Evolutionary conservation across 768 basidiomycete species (phyloP).

Genomic region (Gloeophyllum trabeum): DNA sequence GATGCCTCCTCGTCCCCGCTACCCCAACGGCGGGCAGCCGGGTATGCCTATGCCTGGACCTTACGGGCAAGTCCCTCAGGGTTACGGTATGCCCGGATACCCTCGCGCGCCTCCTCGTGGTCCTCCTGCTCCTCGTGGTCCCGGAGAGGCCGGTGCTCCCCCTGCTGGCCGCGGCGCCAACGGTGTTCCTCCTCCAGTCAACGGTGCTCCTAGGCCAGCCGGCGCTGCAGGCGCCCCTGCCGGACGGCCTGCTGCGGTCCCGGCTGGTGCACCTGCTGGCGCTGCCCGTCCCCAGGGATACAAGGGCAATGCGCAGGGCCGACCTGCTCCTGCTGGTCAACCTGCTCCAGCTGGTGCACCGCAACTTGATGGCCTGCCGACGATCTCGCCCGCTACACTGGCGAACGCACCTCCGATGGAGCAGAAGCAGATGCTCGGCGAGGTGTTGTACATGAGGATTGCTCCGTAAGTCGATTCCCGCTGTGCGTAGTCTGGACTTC

Average conservation of each 20-base stretch:
- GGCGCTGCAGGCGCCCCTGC: conserved; percentile 37
- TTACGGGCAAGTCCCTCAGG: conserved; percentile 63
- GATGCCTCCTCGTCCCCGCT: conserved; percentile 82
- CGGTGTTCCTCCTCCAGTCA: conserved; percentile 36
- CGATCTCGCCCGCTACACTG: conserved; percentile 52
- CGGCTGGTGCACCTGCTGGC: conserved; percentile 34
- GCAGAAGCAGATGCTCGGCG: conserved; percentile 99
- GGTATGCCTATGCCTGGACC: conserved; percentile 70
- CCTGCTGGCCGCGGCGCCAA: conserved; percentile 48
- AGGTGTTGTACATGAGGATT: conserved; percentile 91
- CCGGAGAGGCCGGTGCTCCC: conserved; percentile 40
- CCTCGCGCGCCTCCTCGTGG: conserved; percentile 46
- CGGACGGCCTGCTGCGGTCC: conserved; percentile 38
- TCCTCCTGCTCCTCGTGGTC: conserved; percentile 53
- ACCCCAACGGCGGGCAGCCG: conserved; percentile 59
- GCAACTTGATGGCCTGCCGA: conserved; percentile 36
- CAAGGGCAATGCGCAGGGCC: conserved; percentile 22
- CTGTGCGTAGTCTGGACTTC: too few species aligned
- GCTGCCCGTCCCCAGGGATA: conserved; percentile 23
- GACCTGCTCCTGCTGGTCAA: conserved; percentile 18
- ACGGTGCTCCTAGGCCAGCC: conserved; percentile 45
- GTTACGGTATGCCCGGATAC: conserved; percentile 62
- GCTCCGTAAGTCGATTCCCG: conserved; percentile 46
- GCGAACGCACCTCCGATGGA: conserved; percentile 57
- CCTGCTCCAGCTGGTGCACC: conserved; percentile 28